Percentiles rank a stretch among this genome's conserved stretches.
phyloP scores from a whole-genome alignment of 2,329 filamentous ascomycete genomes.

The Hypoxylon sp. region DNA sequence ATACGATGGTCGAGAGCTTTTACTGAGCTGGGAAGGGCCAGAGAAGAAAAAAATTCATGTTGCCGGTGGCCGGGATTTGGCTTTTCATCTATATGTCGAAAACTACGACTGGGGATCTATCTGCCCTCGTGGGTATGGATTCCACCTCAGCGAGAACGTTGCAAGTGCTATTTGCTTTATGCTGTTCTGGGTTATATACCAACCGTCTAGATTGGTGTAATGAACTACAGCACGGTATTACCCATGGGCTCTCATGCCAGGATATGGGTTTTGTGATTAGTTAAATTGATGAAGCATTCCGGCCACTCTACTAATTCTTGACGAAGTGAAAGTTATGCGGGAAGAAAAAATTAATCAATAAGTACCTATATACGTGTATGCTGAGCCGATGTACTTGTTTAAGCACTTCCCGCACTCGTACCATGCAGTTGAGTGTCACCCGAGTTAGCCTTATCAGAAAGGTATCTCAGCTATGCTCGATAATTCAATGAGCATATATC shows the following conservation, averaged over 20 bases:
- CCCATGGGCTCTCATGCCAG: slow-evolving; percentile 22
- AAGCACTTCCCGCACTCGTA: too few relatives aligned
- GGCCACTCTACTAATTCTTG: slow-evolving; percentile 9
- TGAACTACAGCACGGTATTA: slow-evolving; percentile 18
- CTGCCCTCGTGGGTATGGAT: slow-evolving; percentile 7
- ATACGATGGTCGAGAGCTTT: slow-evolving; percentile 99
- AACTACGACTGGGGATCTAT: background rate
- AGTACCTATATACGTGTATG: too few relatives aligned
- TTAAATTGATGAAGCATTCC: slow-evolving; percentile 38
- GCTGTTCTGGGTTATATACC: slow-evolving; percentile 19
- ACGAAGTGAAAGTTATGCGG: too few relatives aligned
- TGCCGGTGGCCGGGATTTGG: slow-evolving; percentile 12
- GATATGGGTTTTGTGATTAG: slow-evolving; percentile 25
- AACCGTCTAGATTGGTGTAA: slow-evolving; percentile 22
- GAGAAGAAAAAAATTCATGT: background rate
- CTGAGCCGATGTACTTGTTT: too few relatives aligned
- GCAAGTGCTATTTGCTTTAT: slow-evolving; percentile 10
- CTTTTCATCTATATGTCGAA: slow-evolving; percentile 18
- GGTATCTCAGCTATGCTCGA: background rate
- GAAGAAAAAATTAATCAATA: too few relatives aligned
- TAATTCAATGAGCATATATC: background rate
- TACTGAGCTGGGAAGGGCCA: slow-evolving; percentile 79
- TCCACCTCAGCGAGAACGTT: slow-evolving; percentile 3
- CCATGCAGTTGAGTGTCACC: background rate
- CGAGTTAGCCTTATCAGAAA: background rate